A percentile compares a stretch with the other conserved stretches of the same genome.
Evolutionary conservation across 2,329 filamentous ascomycete genomes (phyloP).

Genomic region (Aspergillus tamarii): DNA sequence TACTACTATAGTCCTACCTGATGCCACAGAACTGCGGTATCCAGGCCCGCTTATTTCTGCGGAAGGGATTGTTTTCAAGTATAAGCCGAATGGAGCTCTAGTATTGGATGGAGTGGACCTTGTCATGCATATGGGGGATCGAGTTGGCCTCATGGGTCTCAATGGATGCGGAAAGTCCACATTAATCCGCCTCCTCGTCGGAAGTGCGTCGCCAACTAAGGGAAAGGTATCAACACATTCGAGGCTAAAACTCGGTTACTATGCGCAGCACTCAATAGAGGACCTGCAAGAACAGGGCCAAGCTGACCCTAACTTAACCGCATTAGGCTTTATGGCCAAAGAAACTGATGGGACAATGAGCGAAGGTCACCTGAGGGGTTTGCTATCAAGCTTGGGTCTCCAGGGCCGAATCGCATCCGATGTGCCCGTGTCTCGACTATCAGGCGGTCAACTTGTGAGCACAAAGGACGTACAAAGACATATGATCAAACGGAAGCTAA

Average conservation of each 20-base stretch:
- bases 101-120: slow-evolving; percentile 68
- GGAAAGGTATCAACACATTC: slow-evolving; percentile 70
- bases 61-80: slow-evolving; percentile 70
- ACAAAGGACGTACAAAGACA: slow-evolving; percentile 13
- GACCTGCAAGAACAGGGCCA: slow-evolving; percentile 61
- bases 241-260: slow-evolving; percentile 71
- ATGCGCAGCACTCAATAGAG: slow-evolving; percentile 79
- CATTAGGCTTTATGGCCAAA: slow-evolving; percentile 64
- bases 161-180: slow-evolving; percentile 86
- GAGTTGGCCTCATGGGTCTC: slow-evolving; percentile 74
- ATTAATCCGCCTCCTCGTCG: slow-evolving; percentile 71
- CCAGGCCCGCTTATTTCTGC: slow-evolving; percentile 73
- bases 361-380: slow-evolving; percentile 69
- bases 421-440: slow-evolving; percentile 72
- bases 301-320: slow-evolving; percentile 61
- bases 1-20: slow-evolving; percentile 62
- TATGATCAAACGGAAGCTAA: background rate
- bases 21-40: slow-evolving; percentile 71
- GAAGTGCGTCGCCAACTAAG: slow-evolving; percentile 58
- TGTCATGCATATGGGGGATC: slow-evolving; percentile 72
- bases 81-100: slow-evolving; percentile 50
- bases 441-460: slow-evolving; percentile 75
- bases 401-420: slow-evolving; percentile 72
- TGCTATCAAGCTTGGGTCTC: slow-evolving; percentile 71
- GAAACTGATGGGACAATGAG: slow-evolving; percentile 57